These are phyloP conservation scores for Salix dunnii DNA, from an alignment of 345 rosid species.

Conservation along the genomic window DNA sequence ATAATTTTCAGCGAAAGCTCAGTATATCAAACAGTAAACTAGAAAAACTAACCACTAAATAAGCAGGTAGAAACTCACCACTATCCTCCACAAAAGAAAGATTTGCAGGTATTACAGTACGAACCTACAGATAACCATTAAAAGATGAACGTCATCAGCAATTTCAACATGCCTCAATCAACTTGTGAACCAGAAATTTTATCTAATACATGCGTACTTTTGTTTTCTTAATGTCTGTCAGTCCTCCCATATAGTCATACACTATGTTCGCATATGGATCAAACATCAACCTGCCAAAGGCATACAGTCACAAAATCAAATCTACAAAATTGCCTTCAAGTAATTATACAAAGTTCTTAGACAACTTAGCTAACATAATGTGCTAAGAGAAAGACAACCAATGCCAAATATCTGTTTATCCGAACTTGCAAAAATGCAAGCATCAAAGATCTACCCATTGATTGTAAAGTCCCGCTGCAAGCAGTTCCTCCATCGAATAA, in stretches of 20 bases:
- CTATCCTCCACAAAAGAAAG: constrained; percentile 58
- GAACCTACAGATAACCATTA: constrained; percentile 37
- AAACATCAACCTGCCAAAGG: constrained; percentile 62
- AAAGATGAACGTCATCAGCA: constrained; percentile 2
- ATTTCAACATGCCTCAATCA: constrained; percentile 16
- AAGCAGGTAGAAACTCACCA: constrained; percentile 37
- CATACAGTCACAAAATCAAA: neutral
- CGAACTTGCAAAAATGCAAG: neutral
- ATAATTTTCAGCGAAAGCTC: neutral
- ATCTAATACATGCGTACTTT: constrained; percentile 64
- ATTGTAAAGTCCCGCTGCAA: constrained; percentile 81
- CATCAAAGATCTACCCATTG: constrained; percentile 47
- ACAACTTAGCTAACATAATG: neutral
- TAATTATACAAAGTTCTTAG: neutral
- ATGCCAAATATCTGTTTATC: neutral
- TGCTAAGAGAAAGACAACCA: neutral
- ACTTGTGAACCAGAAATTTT: constrained; percentile 17
- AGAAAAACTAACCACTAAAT: neutral
- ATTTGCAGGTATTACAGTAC: constrained; percentile 41
- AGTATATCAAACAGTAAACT: neutral
- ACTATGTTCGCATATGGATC: constrained; percentile 73
- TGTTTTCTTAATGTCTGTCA: constrained; percentile 71
- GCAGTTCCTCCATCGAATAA: constrained; percentile 61
- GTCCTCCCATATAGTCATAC: constrained; percentile 78
- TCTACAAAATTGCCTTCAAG: neutral